Evolutionary conservation across 202 grass and related monocot species (phyloP), one percentile per base, ranked within the genome.

Genomic region (Cymbopogon flexuosus): DNA sequence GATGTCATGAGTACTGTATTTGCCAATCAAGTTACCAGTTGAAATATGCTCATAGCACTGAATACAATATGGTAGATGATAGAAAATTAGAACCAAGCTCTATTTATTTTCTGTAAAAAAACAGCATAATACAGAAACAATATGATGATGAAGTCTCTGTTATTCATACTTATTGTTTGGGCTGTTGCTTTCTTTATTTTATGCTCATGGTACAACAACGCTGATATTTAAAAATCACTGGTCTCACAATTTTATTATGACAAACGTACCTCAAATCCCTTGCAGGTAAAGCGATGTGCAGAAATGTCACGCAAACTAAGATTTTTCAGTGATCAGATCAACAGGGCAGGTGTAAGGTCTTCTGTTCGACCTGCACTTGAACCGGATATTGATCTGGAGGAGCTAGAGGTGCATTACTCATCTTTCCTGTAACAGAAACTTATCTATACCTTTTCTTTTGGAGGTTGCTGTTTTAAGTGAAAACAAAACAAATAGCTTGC

Each of bases 241-340:
- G 51, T 21, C 18, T 57, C 52, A 57, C 13, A 66, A 67, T 37
- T 77, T 65, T 10, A 4, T 58, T 35, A 79, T 71, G 22, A 89
- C 33, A 81, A 79, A 56, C 19, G 0, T 78, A 30, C 33, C 18
- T 18, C 34, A 56, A 35, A 47, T 59, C 42, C 30, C 23, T 51
- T 80, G 69, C 70, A 99, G 96, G 92, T 96, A 51, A 99, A 96
- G 78, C 81, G 90, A 42, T 99, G 96, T 82, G 87, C 93, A 66
- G 96, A 99, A 76, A 99, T 96, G 96, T 87, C 83, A 65, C 92
- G 96, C 39, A 99, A 99, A 80, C 77, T 99, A 79, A 89, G 85
- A 51, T 99, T 91, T 88, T 89, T 99, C 51, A 90, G 69, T 79
- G 92, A 99, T 75, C 96, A 99, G 81, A 96, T 93, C 76, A 88